phyloP scores from a whole-genome alignment of 2,329 filamentous ascomycete genomes.

The Colletotrichum higginsianum region DNA sequence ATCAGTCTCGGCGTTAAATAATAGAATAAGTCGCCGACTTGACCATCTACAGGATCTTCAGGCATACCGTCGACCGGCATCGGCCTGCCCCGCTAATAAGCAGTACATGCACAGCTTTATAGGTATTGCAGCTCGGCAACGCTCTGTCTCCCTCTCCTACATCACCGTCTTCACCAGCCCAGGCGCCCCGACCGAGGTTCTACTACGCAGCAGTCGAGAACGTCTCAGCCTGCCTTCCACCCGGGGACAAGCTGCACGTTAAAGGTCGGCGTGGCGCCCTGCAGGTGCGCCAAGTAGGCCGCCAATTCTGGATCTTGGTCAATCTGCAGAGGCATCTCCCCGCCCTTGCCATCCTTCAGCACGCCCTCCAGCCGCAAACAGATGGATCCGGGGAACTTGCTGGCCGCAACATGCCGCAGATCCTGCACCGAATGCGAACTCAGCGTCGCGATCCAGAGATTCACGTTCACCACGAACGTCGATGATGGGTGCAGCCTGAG shows the following conservation, averaged over 20 bases:
- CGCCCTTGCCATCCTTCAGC: constrained; percentile 71
- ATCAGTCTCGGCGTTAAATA: background rate
- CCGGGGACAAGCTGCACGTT: constrained; percentile 55
- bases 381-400: constrained; percentile 72
- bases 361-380: constrained; percentile 77
- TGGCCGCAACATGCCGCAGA: constrained; percentile 72
- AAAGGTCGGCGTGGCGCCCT: constrained; percentile 61
- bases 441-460: constrained; percentile 78
- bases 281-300: constrained; percentile 78
- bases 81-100: background rate
- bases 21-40: background rate
- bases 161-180: background rate
- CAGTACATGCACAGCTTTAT: background rate
- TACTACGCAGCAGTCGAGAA: background rate
- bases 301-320: constrained; percentile 80
- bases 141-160: background rate
- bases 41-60: background rate
- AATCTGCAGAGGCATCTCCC: constrained; percentile 75
- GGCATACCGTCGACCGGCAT: background rate
- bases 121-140: background rate
- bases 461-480: constrained; percentile 63
- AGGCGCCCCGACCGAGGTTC: background rate
- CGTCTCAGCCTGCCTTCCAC: constrained; percentile 36
- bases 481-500: constrained; percentile 79
- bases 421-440: constrained; percentile 71